These are phyloP conservation scores for Fusarium nanum DNA, from an alignment of 2,329 filamentous ascomycete genomes.

Conservation along the genomic window DNA sequence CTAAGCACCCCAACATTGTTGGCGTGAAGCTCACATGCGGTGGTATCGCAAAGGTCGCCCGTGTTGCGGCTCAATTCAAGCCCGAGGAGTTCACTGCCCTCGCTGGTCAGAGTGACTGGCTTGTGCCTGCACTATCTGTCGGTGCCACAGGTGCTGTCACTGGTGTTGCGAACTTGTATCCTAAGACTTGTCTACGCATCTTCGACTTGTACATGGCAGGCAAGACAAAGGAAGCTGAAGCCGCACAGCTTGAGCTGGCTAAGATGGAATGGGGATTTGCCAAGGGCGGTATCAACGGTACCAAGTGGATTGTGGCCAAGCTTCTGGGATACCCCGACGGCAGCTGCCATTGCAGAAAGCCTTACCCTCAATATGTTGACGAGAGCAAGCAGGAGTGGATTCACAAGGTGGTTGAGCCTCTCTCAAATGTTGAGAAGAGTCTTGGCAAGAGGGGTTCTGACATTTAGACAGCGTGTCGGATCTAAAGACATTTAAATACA, in stretches of 20 bases:
- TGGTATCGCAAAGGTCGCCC: slow-evolving; percentile 77
- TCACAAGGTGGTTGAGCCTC: slow-evolving; percentile 43
- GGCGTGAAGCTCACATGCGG: slow-evolving; percentile 79
- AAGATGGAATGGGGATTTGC: slow-evolving; percentile 67
- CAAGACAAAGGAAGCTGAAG: slow-evolving; percentile 59
- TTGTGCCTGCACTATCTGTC: slow-evolving; percentile 69
- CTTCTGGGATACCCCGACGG: slow-evolving; percentile 62
- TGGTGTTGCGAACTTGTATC: slow-evolving; percentile 72
- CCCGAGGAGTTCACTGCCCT: slow-evolving; percentile 70
- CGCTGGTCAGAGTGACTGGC: slow-evolving; percentile 79
- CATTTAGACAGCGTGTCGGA: neutral
- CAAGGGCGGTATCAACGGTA: slow-evolving; percentile 70
- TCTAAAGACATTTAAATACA: neutral
- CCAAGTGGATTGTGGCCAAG: slow-evolving; percentile 69
- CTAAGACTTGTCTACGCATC: slow-evolving; percentile 64
- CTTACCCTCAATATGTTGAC: slow-evolving; percentile 63
- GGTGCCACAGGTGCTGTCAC: slow-evolving; percentile 71
- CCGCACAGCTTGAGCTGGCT: slow-evolving; percentile 62
- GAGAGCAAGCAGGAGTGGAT: slow-evolving; percentile 51
- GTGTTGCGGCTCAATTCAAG: slow-evolving; percentile 64
- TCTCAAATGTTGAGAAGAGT: slow-evolving; percentile 38
- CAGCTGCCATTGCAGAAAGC: slow-evolving; percentile 64
- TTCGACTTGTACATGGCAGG: slow-evolving; percentile 62
- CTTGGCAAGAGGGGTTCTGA: slow-evolving; percentile 36
- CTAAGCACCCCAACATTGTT: slow-evolving; percentile 72